These are phyloP conservation scores for Sporothrix mexicana DNA, from an alignment of 2,329 filamentous ascomycete species.

Conservation along the genomic window DNA sequence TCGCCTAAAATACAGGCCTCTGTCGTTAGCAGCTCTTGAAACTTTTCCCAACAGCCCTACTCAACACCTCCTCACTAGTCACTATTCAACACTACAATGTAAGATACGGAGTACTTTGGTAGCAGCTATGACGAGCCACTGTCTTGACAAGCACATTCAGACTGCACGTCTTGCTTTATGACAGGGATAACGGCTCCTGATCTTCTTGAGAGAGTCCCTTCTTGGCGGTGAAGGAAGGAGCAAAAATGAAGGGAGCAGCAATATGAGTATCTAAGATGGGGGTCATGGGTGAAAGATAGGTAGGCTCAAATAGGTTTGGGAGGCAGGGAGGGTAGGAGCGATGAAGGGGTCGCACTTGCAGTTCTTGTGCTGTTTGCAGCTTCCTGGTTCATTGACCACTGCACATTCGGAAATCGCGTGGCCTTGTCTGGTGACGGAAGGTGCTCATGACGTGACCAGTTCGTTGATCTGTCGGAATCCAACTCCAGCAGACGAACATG, in stretches of 20 bases:
- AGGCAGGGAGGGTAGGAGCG: not conserved
- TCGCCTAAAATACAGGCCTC: not conserved
- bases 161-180: not conserved
- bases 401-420: not conserved
- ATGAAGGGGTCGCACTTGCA: not conserved
- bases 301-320: not conserved
- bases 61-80: conserved; percentile 2
- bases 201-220: not conserved
- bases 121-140: not conserved
- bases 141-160: not conserved
- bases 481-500: conserved; percentile 15
- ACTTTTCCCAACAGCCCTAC: not conserved
- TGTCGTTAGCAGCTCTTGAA: not conserved
- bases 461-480: conserved; percentile 9
- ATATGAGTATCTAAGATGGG: not conserved
- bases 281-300: not conserved
- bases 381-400: not conserved
- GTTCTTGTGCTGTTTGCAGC: not conserved
- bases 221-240: not conserved
- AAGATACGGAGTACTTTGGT: not conserved
- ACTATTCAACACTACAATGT: not conserved
- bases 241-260: not conserved
- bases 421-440: not conserved
- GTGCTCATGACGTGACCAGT: conserved; percentile 27
- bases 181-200: not conserved